Evolutionary conservation across 148 eudicot genomes (phyloP).

Genomic region (Chenopodium formosanum): DNA sequence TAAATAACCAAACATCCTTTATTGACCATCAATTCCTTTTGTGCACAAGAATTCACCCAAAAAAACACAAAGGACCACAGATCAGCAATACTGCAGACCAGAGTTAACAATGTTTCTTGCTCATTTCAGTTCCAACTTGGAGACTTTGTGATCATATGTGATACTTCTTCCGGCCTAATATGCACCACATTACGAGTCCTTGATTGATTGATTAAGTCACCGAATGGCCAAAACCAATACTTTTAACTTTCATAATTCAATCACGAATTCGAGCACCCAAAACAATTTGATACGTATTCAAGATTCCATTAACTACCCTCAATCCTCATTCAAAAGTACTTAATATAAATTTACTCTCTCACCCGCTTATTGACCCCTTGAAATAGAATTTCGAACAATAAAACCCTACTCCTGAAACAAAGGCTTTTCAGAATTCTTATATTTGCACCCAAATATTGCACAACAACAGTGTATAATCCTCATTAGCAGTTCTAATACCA

Average conservation of each 20-base stretch:
- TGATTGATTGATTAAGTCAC: not conserved
- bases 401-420: not conserved
- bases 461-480: not conserved
- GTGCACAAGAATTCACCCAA: not conserved
- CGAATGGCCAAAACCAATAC: not conserved
- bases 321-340: too few relatives aligned
- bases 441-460: not conserved
- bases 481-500: not conserved
- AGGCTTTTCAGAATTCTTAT: not conserved
- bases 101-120: not conserved
- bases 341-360: not conserved
- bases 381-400: not conserved
- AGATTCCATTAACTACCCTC: not conserved
- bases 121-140: not conserved
- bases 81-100: not conserved
- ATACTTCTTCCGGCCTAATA: not conserved
- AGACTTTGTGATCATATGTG: not conserved
- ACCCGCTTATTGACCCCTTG: not conserved
- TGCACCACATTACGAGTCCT: not conserved
- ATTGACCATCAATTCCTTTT: not conserved
- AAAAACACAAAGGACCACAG: not conserved
- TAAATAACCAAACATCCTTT: not conserved
- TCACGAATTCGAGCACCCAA: not conserved
- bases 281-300: not conserved
- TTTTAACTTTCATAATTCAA: not conserved